Evolutionary conservation across 345 rosid species (phyloP).

Genomic region (Populus simonii): DNA sequence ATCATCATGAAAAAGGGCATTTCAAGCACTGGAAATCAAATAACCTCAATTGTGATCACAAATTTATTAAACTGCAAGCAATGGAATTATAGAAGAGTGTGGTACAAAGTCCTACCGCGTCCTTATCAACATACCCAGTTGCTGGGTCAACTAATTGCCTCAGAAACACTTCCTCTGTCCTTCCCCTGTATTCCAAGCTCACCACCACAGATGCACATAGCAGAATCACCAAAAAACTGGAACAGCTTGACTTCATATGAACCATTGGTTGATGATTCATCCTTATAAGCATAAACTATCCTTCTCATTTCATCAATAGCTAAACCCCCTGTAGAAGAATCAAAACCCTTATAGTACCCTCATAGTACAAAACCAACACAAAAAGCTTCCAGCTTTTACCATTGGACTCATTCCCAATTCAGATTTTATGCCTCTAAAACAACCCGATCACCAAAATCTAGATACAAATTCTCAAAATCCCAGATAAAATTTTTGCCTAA

Average conservation of each 20-base stretch:
- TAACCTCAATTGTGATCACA: not conserved
- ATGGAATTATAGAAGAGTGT: slow-evolving; percentile 11
- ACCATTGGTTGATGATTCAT: slow-evolving; percentile 32
- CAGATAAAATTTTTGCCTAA: not conserved
- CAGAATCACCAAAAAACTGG: slow-evolving; percentile 32
- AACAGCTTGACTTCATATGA: slow-evolving; percentile 22
- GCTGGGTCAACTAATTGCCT: slow-evolving; percentile 44
- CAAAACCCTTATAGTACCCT: slow-evolving; percentile 19
- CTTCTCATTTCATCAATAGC: slow-evolving; percentile 41
- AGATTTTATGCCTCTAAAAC: not conserved
- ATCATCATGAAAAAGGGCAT: not conserved
- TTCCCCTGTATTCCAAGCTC: slow-evolving; percentile 35
- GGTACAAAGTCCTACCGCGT: slow-evolving; percentile 40
- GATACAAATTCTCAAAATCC: not conserved
- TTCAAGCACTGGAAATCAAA: not conserved
- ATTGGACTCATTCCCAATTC: slow-evolving; percentile 1
- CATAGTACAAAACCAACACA: slow-evolving; percentile 1
- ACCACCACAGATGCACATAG: slow-evolving; percentile 38
- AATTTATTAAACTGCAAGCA: not conserved
- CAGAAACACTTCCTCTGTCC: slow-evolving; percentile 40
- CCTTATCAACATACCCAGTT: slow-evolving; percentile 46
- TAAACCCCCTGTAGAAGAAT: slow-evolving; percentile 22
- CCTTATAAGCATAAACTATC: slow-evolving; percentile 15
- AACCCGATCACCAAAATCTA: not conserved
- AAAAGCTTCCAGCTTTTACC: slow-evolving; percentile 12